Evolutionary conservation across 495 filamentous ascomycete species (phyloP), one percentile per base, ranked within the genome.

Genomic region (Aspergillus leporis): DNA sequence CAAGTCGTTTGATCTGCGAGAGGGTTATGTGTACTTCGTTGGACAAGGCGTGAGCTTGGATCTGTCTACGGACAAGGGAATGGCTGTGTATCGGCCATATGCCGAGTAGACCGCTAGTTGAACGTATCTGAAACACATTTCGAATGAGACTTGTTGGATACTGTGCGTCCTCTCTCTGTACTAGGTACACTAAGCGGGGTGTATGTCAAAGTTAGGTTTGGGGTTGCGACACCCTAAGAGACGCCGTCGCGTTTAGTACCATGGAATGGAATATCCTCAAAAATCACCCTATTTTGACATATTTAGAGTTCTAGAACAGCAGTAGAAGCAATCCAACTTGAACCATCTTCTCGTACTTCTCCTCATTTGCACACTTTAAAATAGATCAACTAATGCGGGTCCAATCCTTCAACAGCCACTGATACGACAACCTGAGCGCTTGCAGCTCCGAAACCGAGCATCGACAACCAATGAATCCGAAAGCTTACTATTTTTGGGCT

Each of bases 11-110:
- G 74, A 85, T 28, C 57, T 90, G 31, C 78, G 78, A 13, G 83
- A 88, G 69, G 90, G 79, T 2, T 82, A 71, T 61, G 83, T 91
- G 9, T 92, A 78, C 61, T 92, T 90, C 69, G 75, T 91, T 6
- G 88, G 85, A 10, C 80, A 82, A 19, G 86, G 84, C 1, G 73
- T 83, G 52, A 70, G 78, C 58, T 52, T 86, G 36, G 70, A 78
- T 32, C 81, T 82, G 58, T 66, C 70, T 47, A 77, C 80, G 4
- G 67, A 78, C 28, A 66, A 70, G 41, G 84, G 76, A 1, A 59
- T 89, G 74, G 76, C 84, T 51, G 67, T 84, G 21, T 83, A 85
- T 64, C 77, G 78, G 63, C 81, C 85, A 14, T 85, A 77, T 71
- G 78, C 76, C 14, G 82, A 83, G 64, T 83, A 71, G 53, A 6